Conservation (phyloP, 441 rosid species). For the Croton setiger region DNA sequence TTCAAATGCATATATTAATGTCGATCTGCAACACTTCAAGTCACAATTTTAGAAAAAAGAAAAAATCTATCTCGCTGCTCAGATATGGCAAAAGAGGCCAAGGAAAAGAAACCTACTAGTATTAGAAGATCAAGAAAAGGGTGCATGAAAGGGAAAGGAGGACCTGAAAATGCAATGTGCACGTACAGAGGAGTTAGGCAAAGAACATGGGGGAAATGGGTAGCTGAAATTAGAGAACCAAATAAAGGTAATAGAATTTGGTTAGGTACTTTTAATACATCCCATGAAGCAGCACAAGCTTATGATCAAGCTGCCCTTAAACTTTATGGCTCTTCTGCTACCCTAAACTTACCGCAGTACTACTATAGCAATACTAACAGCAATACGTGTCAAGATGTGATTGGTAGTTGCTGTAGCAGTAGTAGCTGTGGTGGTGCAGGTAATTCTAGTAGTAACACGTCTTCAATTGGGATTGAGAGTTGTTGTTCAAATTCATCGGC, state of each 20-base stretch:
- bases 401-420: neutral
- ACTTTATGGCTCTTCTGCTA: constrained; percentile 63
- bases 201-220: constrained; percentile 98
- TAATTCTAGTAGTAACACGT: neutral
- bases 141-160: constrained; percentile 95
- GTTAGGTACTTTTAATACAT: constrained; percentile 81
- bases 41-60: no score
- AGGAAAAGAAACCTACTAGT: constrained; percentile 37
- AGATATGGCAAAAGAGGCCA: constrained; percentile 14
- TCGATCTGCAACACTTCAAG: neutral
- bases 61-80: no score
- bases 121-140: constrained; percentile 86
- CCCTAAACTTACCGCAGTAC: constrained; percentile 53
- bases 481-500: constrained; percentile 3
- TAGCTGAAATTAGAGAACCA: constrained; percentile 87
- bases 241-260: constrained; percentile 80
- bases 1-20: neutral
- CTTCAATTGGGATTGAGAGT: neutral
- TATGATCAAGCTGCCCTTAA: constrained; percentile 79
- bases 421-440: neutral
- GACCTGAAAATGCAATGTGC: constrained; percentile 81
- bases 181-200: constrained; percentile 89
- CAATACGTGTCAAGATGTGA: neutral
- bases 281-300: constrained; percentile 72
- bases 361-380: neutral